Base-by-base conservation (phyloP, 306 rosid species). In the Begonia fuchsioides region DNA sequence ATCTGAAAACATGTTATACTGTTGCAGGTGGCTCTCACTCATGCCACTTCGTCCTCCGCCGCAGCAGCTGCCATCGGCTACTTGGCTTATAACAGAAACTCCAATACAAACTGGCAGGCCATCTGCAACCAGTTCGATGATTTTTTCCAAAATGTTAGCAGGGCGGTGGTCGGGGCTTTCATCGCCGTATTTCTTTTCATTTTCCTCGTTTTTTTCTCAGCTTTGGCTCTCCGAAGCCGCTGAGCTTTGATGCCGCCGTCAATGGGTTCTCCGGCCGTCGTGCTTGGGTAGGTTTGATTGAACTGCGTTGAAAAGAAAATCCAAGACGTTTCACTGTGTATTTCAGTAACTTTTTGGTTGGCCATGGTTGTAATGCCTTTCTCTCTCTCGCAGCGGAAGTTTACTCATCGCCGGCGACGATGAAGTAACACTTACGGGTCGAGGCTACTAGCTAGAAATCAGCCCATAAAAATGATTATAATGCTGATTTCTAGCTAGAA, bases 1-100 rank as follows among this genome's bases (percentile, higher is more conserved):
- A 41, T 3, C 13, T 51, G 4, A 38, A 15, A 12, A 9, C 44
- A 43, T 15, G 10, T 8, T n/a, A 17, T 16, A 11, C 32, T 1
- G 49, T 43, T 56, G 44, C 66, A 87, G 96, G 85, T 77, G 71
- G 77, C 76, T 40, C 85, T 83, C 3, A 72, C 87, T 50, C 64
- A 83, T 12, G 78, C 82, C 2, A 68, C 82, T 14, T 57, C 94
- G 0, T 68, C 86, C 18, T 83, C 64, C 19, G 78, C 85, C 7
- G 78, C 96, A 12, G 94, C 88, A 0, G 83, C 94, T 2, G 61
- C 86, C 32, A 73, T 83, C 52, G 94, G 78, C 12, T 87, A 80
- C 69, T 60, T 87, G 57, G 96, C 94, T 43, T 94, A 87, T 60
- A 80, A 74, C 50, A 94, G 96, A 0, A 72, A 83, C 39, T 51